phyloP scores from a whole-genome alignment of 371 early-diverging fungal species.

The Mucor circinelloides region DNA sequence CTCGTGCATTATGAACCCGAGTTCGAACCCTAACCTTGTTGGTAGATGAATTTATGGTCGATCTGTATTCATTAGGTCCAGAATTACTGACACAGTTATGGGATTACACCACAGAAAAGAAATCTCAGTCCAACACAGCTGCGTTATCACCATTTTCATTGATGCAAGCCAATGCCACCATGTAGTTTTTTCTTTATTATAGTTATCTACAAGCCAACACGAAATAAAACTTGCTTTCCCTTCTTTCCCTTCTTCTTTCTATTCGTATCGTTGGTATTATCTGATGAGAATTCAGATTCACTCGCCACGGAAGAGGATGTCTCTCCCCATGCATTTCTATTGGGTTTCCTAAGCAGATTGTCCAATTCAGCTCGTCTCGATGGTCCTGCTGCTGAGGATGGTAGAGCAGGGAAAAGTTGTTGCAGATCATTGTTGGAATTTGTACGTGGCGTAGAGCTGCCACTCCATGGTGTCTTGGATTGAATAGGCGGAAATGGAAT shows the following conservation, averaged over 20 bases:
- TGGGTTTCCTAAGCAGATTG: slow-evolving; percentile 5
- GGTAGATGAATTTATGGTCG: slow-evolving; percentile 44
- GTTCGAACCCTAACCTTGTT: not conserved
- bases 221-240: slow-evolving; percentile 59
- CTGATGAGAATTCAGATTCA: slow-evolving; percentile 10
- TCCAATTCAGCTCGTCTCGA: slow-evolving; percentile 19
- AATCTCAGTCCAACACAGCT: not conserved
- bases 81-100: slow-evolving; percentile 36
- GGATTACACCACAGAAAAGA: slow-evolving; percentile 35
- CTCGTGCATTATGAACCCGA: not conserved
- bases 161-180: slow-evolving; percentile 22
- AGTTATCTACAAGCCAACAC: slow-evolving; percentile 49
- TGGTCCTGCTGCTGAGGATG: not conserved
- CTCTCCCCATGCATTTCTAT: slow-evolving; percentile 13
- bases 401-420: slow-evolving; percentile 24
- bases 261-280: not conserved
- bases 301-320: slow-evolving; percentile 9
- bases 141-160: slow-evolving; percentile 26
- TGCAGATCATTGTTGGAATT: slow-evolving; percentile 10
- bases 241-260: slow-evolving; percentile 58
- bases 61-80: slow-evolving; percentile 49
- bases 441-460: slow-evolving; percentile 6
- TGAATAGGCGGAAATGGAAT: slow-evolving; percentile 52
- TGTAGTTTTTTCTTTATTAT: not conserved
- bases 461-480: slow-evolving; percentile 48